Base-by-base conservation (phyloP, 495 filamentous ascomycete species). In the Gamarada debralockiae region DNA sequence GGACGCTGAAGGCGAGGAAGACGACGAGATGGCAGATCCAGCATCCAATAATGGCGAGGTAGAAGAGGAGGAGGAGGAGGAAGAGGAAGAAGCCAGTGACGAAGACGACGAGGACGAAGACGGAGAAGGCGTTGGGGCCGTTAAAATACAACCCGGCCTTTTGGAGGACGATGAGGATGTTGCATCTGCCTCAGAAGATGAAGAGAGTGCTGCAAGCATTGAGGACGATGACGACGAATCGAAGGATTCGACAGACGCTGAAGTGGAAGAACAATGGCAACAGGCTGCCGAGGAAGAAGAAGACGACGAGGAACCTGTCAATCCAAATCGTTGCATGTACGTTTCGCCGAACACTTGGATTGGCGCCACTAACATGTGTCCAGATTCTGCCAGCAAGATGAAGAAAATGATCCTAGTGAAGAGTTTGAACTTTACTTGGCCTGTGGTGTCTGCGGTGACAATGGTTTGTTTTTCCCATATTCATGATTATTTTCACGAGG, bases 391-490 rank as follows among this genome's bases (percentile, higher is more conserved):
- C 56, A 66, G 34, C 53, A 64, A 38, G 49, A 62, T 31, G 63
- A 68, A 51, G 59, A 59, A 23, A 54, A 63, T 48, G 48, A 65
- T 48, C 65, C 62, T 17, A 58, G 57, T 56, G 86, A 87, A 52
- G 92, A 96, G 53, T 97, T 87, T 66, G 93, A 97, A 69, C 76
- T 86, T 52, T 90, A 86, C 64, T 73, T 97, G 37, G 72, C 86
- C 48, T 97, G 92, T 66, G 71, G 69, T 52, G 79, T 84, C 53
- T 97, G 93, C 69, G 87, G 83, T 48, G 88, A 96, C 67, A 89
- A 95, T 73, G 86, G 92, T 97, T 71, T 67, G 90, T 85, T 6
- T 23, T 44, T 3, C 57, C 56, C 57, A 48, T 7, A 20, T n/a
- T 15, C 31, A 52, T 2, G 9, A 51, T 50, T 65, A 51, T 20